These are phyloP conservation scores for Lentinula guzmanii DNA, from an alignment of 768 basidiomycete species.

Conservation along the genomic window DNA sequence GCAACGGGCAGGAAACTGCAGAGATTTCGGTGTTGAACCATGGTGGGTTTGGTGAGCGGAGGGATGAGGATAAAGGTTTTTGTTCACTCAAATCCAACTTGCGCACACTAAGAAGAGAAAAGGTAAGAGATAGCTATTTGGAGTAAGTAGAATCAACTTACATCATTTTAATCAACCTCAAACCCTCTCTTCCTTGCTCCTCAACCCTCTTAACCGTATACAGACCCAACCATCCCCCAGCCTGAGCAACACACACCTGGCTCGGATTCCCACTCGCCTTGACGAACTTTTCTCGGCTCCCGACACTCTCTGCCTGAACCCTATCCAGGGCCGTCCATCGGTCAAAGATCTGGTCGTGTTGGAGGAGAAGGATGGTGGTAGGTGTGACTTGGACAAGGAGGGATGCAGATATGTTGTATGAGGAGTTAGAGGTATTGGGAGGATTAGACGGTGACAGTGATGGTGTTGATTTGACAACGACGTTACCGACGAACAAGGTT, in stretches of 20 bases:
- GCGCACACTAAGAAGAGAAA: not conserved
- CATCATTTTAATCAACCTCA: slow-evolving; percentile 25
- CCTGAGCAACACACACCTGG: slow-evolving; percentile 59
- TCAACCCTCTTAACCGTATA: slow-evolving; percentile 25
- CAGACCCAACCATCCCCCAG: slow-evolving; percentile 42
- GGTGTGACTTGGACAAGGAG: slow-evolving; percentile 71
- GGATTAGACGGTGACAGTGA: too few relatives aligned
- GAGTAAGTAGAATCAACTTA: slow-evolving; percentile 12
- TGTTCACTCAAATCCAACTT: not conserved
- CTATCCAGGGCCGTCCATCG: slow-evolving; percentile 33
- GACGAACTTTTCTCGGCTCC: slow-evolving; percentile 21
- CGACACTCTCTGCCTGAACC: slow-evolving; percentile 28
- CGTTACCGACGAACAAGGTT: slow-evolving; percentile 62
- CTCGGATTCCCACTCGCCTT: slow-evolving; percentile 65
- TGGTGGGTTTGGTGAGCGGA: not conserved
- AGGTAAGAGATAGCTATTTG: not conserved
- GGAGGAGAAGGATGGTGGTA: slow-evolving; percentile 46
- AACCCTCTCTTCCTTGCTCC: slow-evolving; percentile 10
- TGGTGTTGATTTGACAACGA: slow-evolving; percentile 28
- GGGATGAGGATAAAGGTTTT: not conserved
- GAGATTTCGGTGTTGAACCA: slow-evolving; percentile 48
- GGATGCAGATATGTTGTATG: slow-evolving; percentile 36
- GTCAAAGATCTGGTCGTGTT: slow-evolving; percentile 41
- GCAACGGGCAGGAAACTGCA: slow-evolving; percentile 57
- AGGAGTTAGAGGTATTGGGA: too few relatives aligned